A percentile compares a stretch with the other conserved stretches of the same genome.
Conservation (phyloP, 768 basidiomycete species). For the Gloeophyllum trabeum region DNA sequence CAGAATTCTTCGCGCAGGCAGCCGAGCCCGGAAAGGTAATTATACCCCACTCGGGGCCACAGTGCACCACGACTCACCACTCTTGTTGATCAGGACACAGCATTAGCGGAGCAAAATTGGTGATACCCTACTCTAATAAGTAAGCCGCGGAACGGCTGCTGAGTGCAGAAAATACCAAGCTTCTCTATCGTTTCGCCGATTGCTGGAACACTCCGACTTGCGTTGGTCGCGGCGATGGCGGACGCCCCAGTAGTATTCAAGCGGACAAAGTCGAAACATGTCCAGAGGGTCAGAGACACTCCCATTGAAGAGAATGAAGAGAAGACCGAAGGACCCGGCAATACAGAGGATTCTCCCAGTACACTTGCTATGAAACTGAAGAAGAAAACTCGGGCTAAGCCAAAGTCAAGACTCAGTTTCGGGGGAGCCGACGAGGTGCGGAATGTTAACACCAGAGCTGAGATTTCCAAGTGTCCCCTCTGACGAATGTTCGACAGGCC, state of each 20-base stretch:
- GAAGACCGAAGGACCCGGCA: conserved; percentile 15
- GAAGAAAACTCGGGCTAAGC: conserved; percentile 51
- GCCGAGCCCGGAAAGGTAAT: no score
- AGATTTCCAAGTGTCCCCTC: conserved; percentile 12
- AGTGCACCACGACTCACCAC: no score
- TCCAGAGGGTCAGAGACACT: conserved; percentile 19
- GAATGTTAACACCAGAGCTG: conserved; percentile 1
- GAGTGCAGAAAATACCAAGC: no score
- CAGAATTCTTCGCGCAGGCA: no score
- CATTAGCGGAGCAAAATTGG: no score
- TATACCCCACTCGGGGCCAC: no score
- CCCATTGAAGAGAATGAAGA: conserved; percentile 21
- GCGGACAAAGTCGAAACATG: conserved; percentile 26
- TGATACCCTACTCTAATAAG: no score
- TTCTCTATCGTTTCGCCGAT: no score
- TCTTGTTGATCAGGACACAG: no score
- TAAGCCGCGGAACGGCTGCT: no score
- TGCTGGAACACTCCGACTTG: conserved; percentile 1
- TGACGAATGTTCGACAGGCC: conserved; percentile 34
- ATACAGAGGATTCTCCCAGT: conserved; percentile 41
- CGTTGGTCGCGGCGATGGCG: conserved; percentile 13
- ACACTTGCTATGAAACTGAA: conserved; percentile 57
- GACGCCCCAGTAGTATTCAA: conserved; percentile 30
- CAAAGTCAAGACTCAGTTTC: conserved; percentile 68
- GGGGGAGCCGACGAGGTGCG: conserved; percentile 57